A percentile compares a stretch with the other conserved stretches of the same genome.
Conservation (phyloP, 2,329 filamentous ascomycete species). For the Aureobasidium sp. region DNA sequence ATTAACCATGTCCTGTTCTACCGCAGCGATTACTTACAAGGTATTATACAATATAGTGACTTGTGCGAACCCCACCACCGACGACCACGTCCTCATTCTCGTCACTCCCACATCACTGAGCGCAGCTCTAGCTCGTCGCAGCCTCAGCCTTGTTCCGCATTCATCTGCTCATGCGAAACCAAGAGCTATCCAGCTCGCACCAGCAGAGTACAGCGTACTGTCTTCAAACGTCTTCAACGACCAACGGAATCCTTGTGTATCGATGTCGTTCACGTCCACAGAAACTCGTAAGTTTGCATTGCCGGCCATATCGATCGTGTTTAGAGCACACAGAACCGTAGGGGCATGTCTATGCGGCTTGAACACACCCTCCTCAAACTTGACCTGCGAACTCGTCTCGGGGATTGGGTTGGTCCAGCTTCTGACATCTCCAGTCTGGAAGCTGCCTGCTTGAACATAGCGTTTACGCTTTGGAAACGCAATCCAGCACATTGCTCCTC, state of each 20-base stretch:
- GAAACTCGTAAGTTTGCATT: constrained; percentile 21
- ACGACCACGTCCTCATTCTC: not conserved
- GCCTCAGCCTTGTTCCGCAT: not conserved
- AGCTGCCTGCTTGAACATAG: constrained; percentile 21
- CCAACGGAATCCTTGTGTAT: constrained; percentile 22
- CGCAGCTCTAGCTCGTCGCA: not conserved
- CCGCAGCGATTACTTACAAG: not conserved
- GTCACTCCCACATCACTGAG: not conserved
- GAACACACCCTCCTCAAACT: constrained; percentile 19
- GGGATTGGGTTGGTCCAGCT: constrained; percentile 17
- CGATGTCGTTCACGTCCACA: constrained; percentile 19
- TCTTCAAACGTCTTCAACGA: constrained; percentile 20
- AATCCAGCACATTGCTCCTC: constrained; percentile 25
- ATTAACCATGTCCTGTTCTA: not conserved
- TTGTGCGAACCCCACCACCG: not conserved
- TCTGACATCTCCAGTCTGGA: constrained; percentile 20
- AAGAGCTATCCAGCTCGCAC: constrained; percentile 22
- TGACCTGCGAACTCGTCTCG: constrained; percentile 17
- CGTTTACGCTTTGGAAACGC: constrained; percentile 22
- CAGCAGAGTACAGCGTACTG: constrained; percentile 20
- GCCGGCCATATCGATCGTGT: constrained; percentile 23
- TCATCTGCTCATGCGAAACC: constrained; percentile 13
- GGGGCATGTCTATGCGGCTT: constrained; percentile 14
- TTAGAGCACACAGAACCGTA: constrained; percentile 22
- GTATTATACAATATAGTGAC: not conserved